These are phyloP conservation scores for Coemansia nantahalensis DNA, from an alignment of 192 early-diverging fungal genomes.

Conservation along the genomic window DNA sequence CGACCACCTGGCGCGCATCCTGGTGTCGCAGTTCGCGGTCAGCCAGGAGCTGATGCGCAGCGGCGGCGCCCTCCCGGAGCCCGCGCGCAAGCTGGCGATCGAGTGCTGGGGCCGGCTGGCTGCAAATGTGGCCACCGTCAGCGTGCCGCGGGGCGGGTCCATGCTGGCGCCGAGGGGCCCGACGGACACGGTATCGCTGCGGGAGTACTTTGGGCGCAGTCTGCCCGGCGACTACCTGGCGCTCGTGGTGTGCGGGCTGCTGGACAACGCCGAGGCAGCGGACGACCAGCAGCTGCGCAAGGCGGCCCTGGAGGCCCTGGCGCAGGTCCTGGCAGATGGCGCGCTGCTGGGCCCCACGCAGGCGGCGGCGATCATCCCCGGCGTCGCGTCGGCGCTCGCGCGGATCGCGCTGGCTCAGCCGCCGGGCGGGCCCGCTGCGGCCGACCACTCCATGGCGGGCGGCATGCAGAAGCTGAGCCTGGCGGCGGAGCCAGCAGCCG, in stretches of 20 bases:
- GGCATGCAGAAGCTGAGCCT: neutral
- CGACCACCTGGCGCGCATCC: slow-evolving; percentile 32
- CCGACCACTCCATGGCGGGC: neutral
- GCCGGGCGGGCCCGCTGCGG: slow-evolving; percentile 5
- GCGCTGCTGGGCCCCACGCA: slow-evolving; percentile 1
- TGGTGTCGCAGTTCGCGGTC: slow-evolving; percentile 12
- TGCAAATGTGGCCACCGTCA: slow-evolving; percentile 4
- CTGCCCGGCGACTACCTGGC: slow-evolving; percentile 33
- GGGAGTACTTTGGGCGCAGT: slow-evolving; percentile 7
- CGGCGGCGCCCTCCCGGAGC: slow-evolving; percentile 8
- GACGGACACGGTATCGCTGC: slow-evolving; percentile 1
- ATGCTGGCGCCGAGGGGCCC: neutral
- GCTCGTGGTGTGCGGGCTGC: slow-evolving; percentile 23
- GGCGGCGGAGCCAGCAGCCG: neutral
- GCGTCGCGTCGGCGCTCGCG: slow-evolving; percentile 23
- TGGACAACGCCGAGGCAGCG: slow-evolving; percentile 33
- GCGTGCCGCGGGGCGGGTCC: slow-evolving; percentile 13
- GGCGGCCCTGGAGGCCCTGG: slow-evolving; percentile 20
- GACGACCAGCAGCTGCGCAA: slow-evolving; percentile 11
- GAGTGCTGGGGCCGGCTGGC: slow-evolving; percentile 29
- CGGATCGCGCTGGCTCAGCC: slow-evolving; percentile 26
- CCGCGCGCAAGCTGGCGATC: slow-evolving; percentile 22
- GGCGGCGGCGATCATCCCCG: slow-evolving; percentile 25
- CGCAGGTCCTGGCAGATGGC: neutral
- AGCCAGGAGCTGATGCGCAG: neutral